phyloP scores from a whole-genome alignment of 108 stramenopile genomes.

The Fragilaria radians region DNA sequence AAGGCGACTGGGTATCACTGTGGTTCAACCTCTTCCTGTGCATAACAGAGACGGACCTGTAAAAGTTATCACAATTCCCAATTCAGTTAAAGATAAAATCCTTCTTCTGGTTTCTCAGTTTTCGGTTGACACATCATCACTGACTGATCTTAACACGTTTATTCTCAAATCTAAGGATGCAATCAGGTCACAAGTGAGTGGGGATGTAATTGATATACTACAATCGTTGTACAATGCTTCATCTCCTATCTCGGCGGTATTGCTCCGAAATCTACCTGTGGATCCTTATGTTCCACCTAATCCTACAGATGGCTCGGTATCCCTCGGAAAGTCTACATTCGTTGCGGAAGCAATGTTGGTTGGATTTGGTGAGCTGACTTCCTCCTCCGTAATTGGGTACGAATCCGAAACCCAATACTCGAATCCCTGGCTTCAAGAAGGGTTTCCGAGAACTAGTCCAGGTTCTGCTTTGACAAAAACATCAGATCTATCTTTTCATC shows the following conservation, averaged over 20 bases:
- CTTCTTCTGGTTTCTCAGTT: neutral
- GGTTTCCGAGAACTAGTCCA: constrained; percentile 5
- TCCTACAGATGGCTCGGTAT: constrained; percentile 7
- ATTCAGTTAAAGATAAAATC: neutral
- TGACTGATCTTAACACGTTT: neutral
- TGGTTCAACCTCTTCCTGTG: neutral
- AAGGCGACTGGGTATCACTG: neutral
- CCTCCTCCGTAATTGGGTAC: constrained; percentile 7
- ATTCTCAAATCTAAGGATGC: neutral
- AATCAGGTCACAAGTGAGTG: neutral
- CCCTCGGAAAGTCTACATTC: constrained; percentile 6
- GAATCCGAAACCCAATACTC: constrained; percentile 11
- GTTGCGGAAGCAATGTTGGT: constrained; percentile 13
- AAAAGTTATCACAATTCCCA: neutral
- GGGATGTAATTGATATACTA: neutral
- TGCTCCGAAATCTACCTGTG: constrained; percentile 11
- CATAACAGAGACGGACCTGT: neutral
- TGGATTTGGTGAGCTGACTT: constrained; percentile 11
- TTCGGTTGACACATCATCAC: neutral
- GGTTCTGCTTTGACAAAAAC: constrained; percentile 12
- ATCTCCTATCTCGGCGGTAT: constrained; percentile 2
- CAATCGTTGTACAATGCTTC: neutral
- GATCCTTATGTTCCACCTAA: constrained; percentile 13
- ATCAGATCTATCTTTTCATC: constrained; percentile 4
- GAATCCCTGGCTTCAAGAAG: constrained; percentile 17